Conservation (phyloP, 495 filamentous ascomycete genomes). For the Ramalina peruviana region DNA sequence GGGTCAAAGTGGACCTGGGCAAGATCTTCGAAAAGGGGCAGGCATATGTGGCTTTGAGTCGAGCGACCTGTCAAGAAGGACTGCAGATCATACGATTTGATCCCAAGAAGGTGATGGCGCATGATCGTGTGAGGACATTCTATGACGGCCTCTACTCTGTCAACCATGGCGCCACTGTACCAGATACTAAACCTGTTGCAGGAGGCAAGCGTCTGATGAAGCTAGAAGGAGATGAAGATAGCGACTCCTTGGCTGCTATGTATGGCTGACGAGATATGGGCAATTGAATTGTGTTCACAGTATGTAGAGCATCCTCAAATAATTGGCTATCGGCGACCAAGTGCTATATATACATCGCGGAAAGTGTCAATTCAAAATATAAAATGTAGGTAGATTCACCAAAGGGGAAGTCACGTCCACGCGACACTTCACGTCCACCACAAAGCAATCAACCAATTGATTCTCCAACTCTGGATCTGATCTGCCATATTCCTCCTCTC, state of each 20-base stretch:
- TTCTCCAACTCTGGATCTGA: background rate
- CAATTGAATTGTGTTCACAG: no score
- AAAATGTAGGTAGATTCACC: no score
- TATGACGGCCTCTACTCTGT: constrained; percentile 59
- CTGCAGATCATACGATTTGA: constrained; percentile 85
- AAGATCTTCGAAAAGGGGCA: constrained; percentile 90
- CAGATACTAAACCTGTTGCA: background rate
- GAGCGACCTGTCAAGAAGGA: constrained; percentile 76
- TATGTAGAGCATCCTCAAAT: no score
- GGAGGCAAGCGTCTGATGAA: background rate
- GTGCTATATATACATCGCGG: no score
- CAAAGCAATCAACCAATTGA: background rate
- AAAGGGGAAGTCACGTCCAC: no score
- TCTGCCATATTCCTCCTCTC: background rate
- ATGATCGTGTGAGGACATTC: constrained; percentile 71
- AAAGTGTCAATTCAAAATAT: no score
- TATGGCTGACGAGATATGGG: background rate
- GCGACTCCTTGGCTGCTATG: background rate
- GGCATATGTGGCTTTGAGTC: constrained; percentile 44
- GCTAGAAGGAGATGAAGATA: background rate
- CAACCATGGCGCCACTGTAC: constrained; percentile 18
- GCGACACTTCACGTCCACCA: no score
- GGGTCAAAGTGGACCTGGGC: constrained; percentile 88
- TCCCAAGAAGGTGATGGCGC: constrained; percentile 84
- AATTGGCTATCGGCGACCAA: no score